Evolutionary conservation across 2,329 filamentous ascomycete genomes (phyloP), one percentile per base, ranked within the genome.

Genomic region (Teratosphaeria pseudoeucalypti): DNA sequence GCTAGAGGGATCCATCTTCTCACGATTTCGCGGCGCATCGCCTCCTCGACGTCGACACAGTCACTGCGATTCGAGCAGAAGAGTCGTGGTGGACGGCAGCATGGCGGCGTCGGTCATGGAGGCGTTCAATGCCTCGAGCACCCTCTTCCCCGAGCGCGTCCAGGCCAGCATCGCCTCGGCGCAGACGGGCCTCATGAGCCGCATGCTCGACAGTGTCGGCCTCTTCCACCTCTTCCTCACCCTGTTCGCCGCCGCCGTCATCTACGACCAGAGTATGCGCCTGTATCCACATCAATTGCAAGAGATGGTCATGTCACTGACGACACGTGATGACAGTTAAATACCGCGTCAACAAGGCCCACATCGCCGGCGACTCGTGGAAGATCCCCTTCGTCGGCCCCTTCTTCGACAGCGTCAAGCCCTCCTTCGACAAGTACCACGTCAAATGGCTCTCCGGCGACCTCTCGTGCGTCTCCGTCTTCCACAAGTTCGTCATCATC

Each of bases 401-500:
- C 5, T 97, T 99, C 76, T 81, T 97, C 60, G 81, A 96, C 72
- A 96, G 91, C 32, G 81, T 97, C 68, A 86, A 95, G 74, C 94
- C 94, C 60, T 90, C 92, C 71, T 97, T 96, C 73, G 85, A 87
- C 62, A 84, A 92, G 70, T 99, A 99, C 78, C 83, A 92, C 74
- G 86, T 82, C 62, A 96, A 97, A 81, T 99, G 94, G 94, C 75
- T 82, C 68, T 95, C 90, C 71, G 94, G 89, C 54, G 87, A 89
- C 55, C 81, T 99, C 67, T 96, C 92, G 81, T 99, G 94, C 72
- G 94, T 99, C 63, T 96, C 92, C 2, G 91, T 99, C 70, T 99
- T 99, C 80, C 94, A 99, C 85, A 99, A 97, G 90, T 99, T 99
- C 74, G 94, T 97, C 65, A 91, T 99, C 60, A 96, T 99, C 73